These are phyloP conservation scores for Clonostachys rosea DNA, from an alignment of 2,329 filamentous ascomycete genomes.

Conservation along the genomic window DNA sequence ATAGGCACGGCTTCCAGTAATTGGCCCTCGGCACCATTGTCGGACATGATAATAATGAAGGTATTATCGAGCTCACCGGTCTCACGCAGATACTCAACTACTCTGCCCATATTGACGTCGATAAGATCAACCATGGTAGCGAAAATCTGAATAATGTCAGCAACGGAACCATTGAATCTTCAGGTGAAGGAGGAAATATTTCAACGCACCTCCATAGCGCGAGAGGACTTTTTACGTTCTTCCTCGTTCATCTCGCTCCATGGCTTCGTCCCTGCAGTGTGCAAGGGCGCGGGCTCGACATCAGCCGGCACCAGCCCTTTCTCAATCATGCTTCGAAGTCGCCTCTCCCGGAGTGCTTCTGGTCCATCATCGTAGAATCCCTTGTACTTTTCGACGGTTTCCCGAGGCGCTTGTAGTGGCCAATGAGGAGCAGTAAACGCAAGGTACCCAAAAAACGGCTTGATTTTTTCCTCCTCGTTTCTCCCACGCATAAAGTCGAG, in stretches of 20 bases:
- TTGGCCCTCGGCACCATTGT: slow-evolving; percentile 50
- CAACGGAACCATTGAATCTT: too few relatives aligned
- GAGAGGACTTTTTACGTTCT: slow-evolving; percentile 4
- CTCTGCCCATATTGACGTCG: slow-evolving; percentile 42
- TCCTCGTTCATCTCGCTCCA: slow-evolving; percentile 41
- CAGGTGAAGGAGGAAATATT: too few relatives aligned
- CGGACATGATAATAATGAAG: slow-evolving; percentile 47
- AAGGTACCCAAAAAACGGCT: slow-evolving; percentile 54
- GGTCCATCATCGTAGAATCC: slow-evolving; percentile 58
- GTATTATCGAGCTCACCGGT: slow-evolving; percentile 47
- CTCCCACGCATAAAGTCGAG: slow-evolving; percentile 45
- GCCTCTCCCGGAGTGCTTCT: slow-evolving; percentile 44
- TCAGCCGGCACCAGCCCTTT: slow-evolving; percentile 45
- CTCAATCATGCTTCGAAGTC: slow-evolving; percentile 49
- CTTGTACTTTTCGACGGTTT: slow-evolving; percentile 52
- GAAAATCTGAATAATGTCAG: slow-evolving; percentile 14
- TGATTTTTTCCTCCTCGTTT: slow-evolving; percentile 18
- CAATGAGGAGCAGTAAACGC: slow-evolving; percentile 61
- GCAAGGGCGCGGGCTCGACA: slow-evolving; percentile 26
- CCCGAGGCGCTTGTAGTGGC: slow-evolving; percentile 53
- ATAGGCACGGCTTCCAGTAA: slow-evolving; percentile 49
- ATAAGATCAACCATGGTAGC: slow-evolving; percentile 50
- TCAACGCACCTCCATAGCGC: slow-evolving; percentile 21
- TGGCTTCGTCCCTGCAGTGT: slow-evolving; percentile 7
- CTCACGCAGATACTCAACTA: slow-evolving; percentile 37